Percentiles rank a stretch among this genome's conserved stretches.
These are phyloP conservation scores for Neofusicoccum parvum DNA, from an alignment of 2,329 filamentous ascomycete genomes.

Conservation along the genomic window DNA sequence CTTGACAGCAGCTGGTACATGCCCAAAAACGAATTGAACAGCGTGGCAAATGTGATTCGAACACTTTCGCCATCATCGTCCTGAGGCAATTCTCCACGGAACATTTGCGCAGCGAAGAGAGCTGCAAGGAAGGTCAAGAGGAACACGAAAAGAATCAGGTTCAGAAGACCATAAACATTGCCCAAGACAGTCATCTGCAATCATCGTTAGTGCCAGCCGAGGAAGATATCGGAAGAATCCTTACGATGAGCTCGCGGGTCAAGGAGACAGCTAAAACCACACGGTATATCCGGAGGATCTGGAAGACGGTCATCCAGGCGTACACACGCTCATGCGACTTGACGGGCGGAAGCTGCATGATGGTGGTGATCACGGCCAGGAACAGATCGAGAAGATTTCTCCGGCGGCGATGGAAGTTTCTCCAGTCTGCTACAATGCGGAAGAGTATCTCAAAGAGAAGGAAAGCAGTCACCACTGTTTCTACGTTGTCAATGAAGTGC, in stretches of 20 bases:
- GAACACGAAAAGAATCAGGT: slow-evolving; percentile 95
- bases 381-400: slow-evolving; percentile 79
- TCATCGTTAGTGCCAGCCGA: slow-evolving; percentile 26
- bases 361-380: slow-evolving; percentile 76
- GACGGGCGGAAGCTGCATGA: slow-evolving; percentile 85
- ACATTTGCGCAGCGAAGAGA: slow-evolving; percentile 90
- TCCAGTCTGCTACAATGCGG: slow-evolving; percentile 78
- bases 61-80: slow-evolving; percentile 66
- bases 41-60: slow-evolving; percentile 78
- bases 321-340: slow-evolving; percentile 66
- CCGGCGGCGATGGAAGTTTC: slow-evolving; percentile 72
- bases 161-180: slow-evolving; percentile 88
- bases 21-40: slow-evolving; percentile 93
- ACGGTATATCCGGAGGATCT: slow-evolving; percentile 88
- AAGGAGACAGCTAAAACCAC: slow-evolving; percentile 87
- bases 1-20: slow-evolving; percentile 98
- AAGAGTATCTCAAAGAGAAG: slow-evolving; percentile 81
- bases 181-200: slow-evolving; percentile 72
- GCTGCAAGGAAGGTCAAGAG: slow-evolving; percentile 91
- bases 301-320: slow-evolving; percentile 88
- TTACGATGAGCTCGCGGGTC: slow-evolving; percentile 79
- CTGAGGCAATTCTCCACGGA: slow-evolving; percentile 78
- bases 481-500: slow-evolving; percentile 69
- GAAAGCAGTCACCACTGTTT: slow-evolving; percentile 74
- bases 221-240: slow-evolving; percentile 23